These are phyloP conservation scores for Mallotus nudiflorus DNA, from an alignment of 345 rosid species.

Conservation along the genomic window DNA sequence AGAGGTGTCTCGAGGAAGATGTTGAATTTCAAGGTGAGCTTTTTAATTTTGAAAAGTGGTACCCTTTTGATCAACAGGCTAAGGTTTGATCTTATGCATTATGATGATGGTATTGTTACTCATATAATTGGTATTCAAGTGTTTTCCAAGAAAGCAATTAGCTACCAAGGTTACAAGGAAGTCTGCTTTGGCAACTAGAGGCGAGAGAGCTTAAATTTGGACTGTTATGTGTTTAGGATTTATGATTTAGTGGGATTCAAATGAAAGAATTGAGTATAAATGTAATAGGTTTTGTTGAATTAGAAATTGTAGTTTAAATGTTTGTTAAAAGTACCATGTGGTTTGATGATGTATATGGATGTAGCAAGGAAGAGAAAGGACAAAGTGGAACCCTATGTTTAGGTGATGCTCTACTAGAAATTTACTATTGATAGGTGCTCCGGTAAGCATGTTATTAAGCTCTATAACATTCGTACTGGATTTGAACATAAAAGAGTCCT, in stretches of 20 bases:
- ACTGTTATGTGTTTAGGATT: neutral
- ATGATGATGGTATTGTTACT: conserved; percentile 76
- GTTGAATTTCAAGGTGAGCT: conserved; percentile 83
- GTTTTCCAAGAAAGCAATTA: conserved; percentile 41
- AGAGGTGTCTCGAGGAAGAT: conserved; percentile 78
- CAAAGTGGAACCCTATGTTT: conserved; percentile 92
- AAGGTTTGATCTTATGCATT: conserved; percentile 65
- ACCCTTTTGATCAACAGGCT: conserved; percentile 82
- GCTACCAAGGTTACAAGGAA: conserved; percentile 27
- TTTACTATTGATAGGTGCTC: conserved; percentile 72
- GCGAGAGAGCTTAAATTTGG: conserved; percentile 18
- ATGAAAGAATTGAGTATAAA: too few species aligned
- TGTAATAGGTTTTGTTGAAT: too few species aligned
- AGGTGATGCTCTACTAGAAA: conserved; percentile 85
- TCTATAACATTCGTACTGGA: neutral
- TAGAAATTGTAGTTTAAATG: neutral
- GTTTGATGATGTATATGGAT: conserved; percentile 43
- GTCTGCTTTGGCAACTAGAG: conserved; percentile 24
- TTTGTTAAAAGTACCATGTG: conserved; percentile 6
- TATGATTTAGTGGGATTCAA: too few species aligned
- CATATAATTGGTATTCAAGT: conserved; percentile 84
- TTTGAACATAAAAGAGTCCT: too few species aligned
- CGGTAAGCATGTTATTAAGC: conserved; percentile 23
- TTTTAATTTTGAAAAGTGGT: conserved; percentile 80
- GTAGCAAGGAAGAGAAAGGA: conserved; percentile 67